Conservation (phyloP, 1,139 yeast genomes). For the Zygotorulaspora mrakii region DNA sequence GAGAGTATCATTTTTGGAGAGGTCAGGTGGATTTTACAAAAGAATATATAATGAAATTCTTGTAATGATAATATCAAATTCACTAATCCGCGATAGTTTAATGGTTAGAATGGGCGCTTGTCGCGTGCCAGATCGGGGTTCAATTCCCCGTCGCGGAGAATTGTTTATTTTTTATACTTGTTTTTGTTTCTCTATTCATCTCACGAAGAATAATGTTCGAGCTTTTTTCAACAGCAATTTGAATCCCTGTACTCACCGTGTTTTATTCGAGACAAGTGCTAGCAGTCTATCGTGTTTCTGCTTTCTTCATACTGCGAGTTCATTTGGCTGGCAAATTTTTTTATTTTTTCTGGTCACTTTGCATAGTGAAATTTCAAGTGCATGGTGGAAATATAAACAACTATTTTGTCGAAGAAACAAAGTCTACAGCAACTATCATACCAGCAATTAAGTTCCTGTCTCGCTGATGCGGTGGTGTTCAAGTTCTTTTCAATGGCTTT, state of each 20-base stretch:
- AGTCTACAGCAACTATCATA: too few species aligned
- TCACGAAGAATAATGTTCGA: not conserved
- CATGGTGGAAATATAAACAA: not conserved
- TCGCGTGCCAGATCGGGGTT: slow-evolving; percentile 42
- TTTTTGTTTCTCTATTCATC: not conserved
- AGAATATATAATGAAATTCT: too few species aligned
- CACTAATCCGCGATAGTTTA: slow-evolving; percentile 37
- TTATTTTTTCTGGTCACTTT: not conserved
- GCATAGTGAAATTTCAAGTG: not conserved
- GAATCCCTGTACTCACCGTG: too few species aligned
- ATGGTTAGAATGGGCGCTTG: slow-evolving; percentile 41
- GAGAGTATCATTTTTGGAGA: too few species aligned
- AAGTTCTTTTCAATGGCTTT: slow-evolving; percentile 27
- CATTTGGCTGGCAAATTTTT: not conserved
- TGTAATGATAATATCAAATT: not conserved
- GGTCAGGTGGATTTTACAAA: too few species aligned
- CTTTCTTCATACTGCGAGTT: too few species aligned
- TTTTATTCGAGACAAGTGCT: too few species aligned
- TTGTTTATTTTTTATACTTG: slow-evolving; percentile 12
- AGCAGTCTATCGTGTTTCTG: too few species aligned
- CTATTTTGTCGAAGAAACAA: not conserved
- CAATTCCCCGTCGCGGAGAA: slow-evolving; percentile 41
- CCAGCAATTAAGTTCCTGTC: not conserved
- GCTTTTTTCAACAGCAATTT: too few species aligned
- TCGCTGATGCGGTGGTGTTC: slow-evolving; percentile 29